Conservation (phyloP, 1,284 basidiomycete species). For the Takashimella tepidaria region DNA sequence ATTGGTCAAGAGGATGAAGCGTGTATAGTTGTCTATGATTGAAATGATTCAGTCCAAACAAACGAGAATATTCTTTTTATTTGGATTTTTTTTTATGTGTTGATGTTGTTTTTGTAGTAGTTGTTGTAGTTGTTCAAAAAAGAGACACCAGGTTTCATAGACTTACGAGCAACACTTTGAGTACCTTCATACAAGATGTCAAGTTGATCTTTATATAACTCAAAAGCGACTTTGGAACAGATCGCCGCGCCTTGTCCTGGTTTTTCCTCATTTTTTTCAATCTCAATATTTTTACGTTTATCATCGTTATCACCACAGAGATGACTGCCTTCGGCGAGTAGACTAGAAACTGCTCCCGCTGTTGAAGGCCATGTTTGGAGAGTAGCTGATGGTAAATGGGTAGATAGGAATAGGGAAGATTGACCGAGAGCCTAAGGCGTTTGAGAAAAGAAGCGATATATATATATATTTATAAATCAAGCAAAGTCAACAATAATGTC, state of each 20-base stretch:
- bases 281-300: too few species aligned
- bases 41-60: not conserved
- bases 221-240: conserved; percentile 35
- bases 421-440: conserved; percentile 42
- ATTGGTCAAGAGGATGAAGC: conserved; percentile 43
- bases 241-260: conserved; percentile 39
- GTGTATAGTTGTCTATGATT: conserved; percentile 46
- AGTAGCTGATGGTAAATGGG: conserved; percentile 30
- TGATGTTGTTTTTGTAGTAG: too few species aligned
- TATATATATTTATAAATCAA: not conserved
- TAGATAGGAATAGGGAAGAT: conserved; percentile 32
- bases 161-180: conserved; percentile 40
- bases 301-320: too few species aligned
- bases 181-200: conserved; percentile 37
- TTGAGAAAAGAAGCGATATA: not conserved
- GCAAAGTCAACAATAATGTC: too few species aligned
- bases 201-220: conserved; percentile 23
- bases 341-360: conserved; percentile 35
- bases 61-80: too few species aligned
- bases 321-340: conserved; percentile 13
- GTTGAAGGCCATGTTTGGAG: conserved; percentile 33
- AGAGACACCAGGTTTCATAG: not conserved
- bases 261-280: too few species aligned
- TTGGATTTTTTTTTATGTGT: too few species aligned
- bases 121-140: too few species aligned